Conservation (phyloP, 495 filamentous ascomycete genomes). For the Aspergillus bertholletiae region DNA sequence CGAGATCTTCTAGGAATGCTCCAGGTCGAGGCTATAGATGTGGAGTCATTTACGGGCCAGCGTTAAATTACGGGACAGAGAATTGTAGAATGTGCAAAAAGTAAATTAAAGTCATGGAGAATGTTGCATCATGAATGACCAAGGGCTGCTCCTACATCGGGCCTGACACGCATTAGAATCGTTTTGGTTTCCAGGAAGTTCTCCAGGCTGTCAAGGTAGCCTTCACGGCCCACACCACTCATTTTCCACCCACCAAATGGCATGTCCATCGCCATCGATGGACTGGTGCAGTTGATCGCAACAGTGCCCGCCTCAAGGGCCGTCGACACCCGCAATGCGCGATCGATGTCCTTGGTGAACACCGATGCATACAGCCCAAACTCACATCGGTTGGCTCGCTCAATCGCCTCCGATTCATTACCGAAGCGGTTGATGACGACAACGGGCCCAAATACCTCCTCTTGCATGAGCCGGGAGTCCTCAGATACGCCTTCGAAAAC, state of each 20-base stretch:
- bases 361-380: constrained; percentile 81
- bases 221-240: constrained; percentile 80
- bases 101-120: no score
- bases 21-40: no score
- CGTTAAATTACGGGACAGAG: no score
- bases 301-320: constrained; percentile 58
- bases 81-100: no score
- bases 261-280: constrained; percentile 53
- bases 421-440: constrained; percentile 76
- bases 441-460: constrained; percentile 87
- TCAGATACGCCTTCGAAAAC: constrained; percentile 66
- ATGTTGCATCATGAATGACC: no score
- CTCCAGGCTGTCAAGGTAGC: constrained; percentile 38
- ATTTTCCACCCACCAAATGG: constrained; percentile 91
- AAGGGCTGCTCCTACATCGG: no score
- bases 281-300: constrained; percentile 78
- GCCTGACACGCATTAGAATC: no score
- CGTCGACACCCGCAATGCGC: constrained; percentile 29
- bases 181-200: constrained; percentile 50
- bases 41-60: no score
- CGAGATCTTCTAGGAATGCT: no score
- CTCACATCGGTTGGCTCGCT: constrained; percentile 75
- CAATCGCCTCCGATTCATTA: constrained; percentile 75
- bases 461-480: constrained; percentile 57
- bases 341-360: constrained; percentile 75